A percentile compares a stretch with the other conserved stretches of the same genome.
Conservation (phyloP, 2,329 filamentous ascomycete species). For the Sordariomycetes sp. region DNA sequence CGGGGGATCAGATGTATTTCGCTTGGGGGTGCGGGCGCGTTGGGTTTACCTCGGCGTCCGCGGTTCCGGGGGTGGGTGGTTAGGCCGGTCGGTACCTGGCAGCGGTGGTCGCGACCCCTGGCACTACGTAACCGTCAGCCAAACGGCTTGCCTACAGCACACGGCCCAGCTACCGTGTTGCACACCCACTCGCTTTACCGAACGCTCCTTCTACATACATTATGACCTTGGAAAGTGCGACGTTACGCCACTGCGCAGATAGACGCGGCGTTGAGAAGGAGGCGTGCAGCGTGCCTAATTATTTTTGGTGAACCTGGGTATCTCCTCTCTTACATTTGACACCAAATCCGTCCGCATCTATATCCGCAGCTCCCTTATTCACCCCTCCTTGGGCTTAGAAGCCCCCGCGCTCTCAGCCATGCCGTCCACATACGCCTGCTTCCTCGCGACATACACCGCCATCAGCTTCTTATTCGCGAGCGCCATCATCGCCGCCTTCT, state of each 20-base stretch:
- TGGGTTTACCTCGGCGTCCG: neutral
- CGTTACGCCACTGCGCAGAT: neutral
- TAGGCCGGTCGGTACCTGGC: neutral
- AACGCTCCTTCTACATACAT: neutral
- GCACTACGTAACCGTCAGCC: neutral
- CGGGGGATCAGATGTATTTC: slow-evolving; percentile 2
- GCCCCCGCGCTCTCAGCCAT: neutral
- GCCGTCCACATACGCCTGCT: slow-evolving; percentile 23
- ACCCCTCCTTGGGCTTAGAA: neutral
- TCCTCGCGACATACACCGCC: slow-evolving; percentile 32
- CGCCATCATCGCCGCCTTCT: slow-evolving; percentile 50
- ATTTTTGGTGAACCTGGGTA: neutral
- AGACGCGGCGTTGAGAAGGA: neutral
- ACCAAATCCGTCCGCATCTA: neutral
- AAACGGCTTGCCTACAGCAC: neutral
- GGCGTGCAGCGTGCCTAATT: neutral
- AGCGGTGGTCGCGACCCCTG: neutral
- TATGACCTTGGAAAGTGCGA: too few relatives aligned
- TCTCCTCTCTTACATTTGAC: neutral
- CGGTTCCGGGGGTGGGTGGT: neutral
- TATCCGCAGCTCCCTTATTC: neutral
- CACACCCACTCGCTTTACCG: neutral
- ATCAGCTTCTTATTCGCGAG: slow-evolving; percentile 54
- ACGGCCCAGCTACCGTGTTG: neutral
- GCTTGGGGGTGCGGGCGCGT: neutral